A percentile compares a stretch with the other conserved stretches of the same genome.
Evolutionary conservation across 2,329 filamentous ascomycete genomes (phyloP).

Genomic region (Aspergillus fischeri): DNA sequence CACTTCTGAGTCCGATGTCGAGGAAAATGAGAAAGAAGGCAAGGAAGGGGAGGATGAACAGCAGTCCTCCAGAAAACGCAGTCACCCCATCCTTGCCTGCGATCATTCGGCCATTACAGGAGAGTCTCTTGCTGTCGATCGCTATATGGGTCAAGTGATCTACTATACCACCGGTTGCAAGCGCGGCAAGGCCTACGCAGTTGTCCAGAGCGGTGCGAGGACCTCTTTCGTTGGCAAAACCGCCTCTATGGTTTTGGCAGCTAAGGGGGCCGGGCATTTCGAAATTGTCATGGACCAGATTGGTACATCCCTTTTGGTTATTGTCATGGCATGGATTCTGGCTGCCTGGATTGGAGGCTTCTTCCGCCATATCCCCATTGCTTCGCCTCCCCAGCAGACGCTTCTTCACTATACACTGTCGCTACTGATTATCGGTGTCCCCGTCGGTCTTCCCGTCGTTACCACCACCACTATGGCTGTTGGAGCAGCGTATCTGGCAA

Average conservation of each 20-base stretch:
- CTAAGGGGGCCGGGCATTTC: constrained; percentile 72
- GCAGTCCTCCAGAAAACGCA: constrained; percentile 39
- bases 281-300: constrained; percentile 81
- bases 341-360: constrained; percentile 74
- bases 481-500: constrained; percentile 70
- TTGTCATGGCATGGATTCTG: constrained; percentile 74
- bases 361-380: constrained; percentile 65
- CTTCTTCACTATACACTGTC: constrained; percentile 66
- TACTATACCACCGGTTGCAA: constrained; percentile 81
- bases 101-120: constrained; percentile 79
- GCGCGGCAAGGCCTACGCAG: constrained; percentile 70
- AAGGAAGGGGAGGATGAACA: constrained; percentile 38
- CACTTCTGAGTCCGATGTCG: constrained; percentile 50
- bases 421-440: constrained; percentile 73
- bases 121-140: constrained; percentile 68
- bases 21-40: constrained; percentile 51
- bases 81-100: constrained; percentile 63
- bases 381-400: constrained; percentile 53
- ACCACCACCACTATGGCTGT: constrained; percentile 75
- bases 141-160: constrained; percentile 66
- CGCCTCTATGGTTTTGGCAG: constrained; percentile 67
- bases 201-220: constrained; percentile 63
- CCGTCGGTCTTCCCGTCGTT: constrained; percentile 73
- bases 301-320: constrained; percentile 66
- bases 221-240: constrained; percentile 74